Evolutionary conservation across 768 basidiomycete species (phyloP), one percentile per base, ranked within the genome.

Genomic region (Mycena rebaudengoi): DNA sequence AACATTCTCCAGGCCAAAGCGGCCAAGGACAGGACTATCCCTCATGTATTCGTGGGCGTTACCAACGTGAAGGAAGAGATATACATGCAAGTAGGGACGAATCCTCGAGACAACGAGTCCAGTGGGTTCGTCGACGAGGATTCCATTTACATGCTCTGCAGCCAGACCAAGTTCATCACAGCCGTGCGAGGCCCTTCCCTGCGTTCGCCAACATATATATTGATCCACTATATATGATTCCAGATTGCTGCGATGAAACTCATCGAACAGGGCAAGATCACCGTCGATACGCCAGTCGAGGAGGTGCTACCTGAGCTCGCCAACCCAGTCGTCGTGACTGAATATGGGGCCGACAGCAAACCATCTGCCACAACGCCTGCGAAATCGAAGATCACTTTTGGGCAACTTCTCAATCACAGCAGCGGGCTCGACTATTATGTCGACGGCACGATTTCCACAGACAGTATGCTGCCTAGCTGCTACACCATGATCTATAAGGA

Each of bases 241-340:
- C 18, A 78, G 75, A 61, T 78, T 40, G 73, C 76, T 18, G 70
- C 71, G 21, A 67, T 76, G 23, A 73, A 75, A 53, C 70, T 76
- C 2, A 64, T 76, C 14, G 77, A 76, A 28, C 69, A 70, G 25
- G 73, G 70, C 11, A 72, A 66, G 33, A 68, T 78, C 18, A 41
- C 35, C 7, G 53, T 70, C 28, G 70, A 74, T 21, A 74, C 70
- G 2, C 70, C 69, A 2, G 72, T 73, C 18, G 65, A 72, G 10
- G 48, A 67, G 7, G 64, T 69, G 35, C 65, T 78, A 25, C 74
- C 75, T 0, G 70, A 75, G 37, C 71, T 78, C 18, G 62, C 69
- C 0, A 69, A 73, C 20, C 65, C 73, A 2, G 57, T 76, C 16
- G 62, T 78, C 14, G 39, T 76, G 8, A 69, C 70, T n/a, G 64